A percentile compares a stretch with the other conserved stretches of the same genome.
Evolutionary conservation across 441 rosid genomes (phyloP).

Genomic region (Eutrema salsugineum): DNA sequence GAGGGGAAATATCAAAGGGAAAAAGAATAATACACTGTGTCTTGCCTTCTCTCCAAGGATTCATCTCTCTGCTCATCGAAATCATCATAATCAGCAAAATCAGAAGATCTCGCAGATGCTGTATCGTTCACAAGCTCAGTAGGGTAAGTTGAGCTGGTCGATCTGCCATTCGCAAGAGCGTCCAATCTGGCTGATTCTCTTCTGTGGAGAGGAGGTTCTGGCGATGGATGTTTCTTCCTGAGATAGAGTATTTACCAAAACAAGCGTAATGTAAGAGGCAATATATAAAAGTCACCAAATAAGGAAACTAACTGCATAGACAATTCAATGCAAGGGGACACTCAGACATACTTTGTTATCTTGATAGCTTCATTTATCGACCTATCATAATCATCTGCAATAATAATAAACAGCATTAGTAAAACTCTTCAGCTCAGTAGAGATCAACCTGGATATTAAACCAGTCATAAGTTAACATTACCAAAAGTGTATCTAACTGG

Average conservation of each 20-base stretch:
- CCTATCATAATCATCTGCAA: conserved; percentile 97
- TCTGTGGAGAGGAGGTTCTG: conserved; percentile 60
- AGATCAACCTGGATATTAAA: not conserved
- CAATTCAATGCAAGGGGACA: conserved; percentile 2
- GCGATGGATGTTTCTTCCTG: conserved; percentile 86
- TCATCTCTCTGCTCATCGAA: conserved; percentile 66
- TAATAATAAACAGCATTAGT: conserved; percentile 18
- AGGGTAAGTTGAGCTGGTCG: conserved; percentile 47
- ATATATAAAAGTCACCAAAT: not conserved
- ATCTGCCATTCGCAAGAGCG: conserved; percentile 68
- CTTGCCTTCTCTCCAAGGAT: conserved; percentile 73
- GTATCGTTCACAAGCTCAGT: conserved; percentile 47
- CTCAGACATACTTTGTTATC: conserved; percentile 72
- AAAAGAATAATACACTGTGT: conserved; percentile 2
- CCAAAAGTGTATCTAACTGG: conserved; percentile 99
- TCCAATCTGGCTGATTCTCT: conserved; percentile 68
- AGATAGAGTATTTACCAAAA: conserved; percentile 16
- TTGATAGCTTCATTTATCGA: conserved; percentile 98
- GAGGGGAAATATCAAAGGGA: not conserved
- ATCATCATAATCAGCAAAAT: conserved; percentile 55
- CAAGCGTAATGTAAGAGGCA: conserved; percentile 12
- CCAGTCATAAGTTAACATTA: conserved; percentile 38
- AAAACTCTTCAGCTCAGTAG: not conserved
- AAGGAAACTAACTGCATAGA: conserved; percentile 6
- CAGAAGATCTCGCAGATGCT: conserved; percentile 55